Evolutionary conservation across 495 filamentous ascomycete genomes (phyloP).

Genomic region (Penicillium daleae): DNA sequence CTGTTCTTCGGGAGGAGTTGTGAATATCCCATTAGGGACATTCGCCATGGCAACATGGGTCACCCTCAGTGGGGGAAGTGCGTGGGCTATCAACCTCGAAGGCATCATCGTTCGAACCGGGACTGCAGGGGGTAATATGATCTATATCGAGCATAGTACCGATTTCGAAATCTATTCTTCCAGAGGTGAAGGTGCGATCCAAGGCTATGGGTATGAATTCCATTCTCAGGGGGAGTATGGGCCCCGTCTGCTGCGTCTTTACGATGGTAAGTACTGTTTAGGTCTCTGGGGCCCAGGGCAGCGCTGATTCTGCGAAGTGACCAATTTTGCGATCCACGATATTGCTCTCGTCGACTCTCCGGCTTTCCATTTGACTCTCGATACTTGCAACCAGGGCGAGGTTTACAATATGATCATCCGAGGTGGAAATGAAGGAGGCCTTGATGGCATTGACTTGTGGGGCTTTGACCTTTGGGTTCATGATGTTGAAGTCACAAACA

Average conservation of each 20-base stretch:
- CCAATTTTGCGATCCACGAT: constrained; percentile 50
- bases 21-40: constrained; percentile 31
- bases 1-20: constrained; percentile 35
- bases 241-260: constrained; percentile 36
- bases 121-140: constrained; percentile 46
- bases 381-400: constrained; percentile 46
- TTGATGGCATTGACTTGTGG: constrained; percentile 50
- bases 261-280: constrained; percentile 16
- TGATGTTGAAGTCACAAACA: constrained; percentile 53
- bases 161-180: constrained; percentile 51
- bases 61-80: constrained; percentile 35
- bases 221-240: constrained; percentile 25
- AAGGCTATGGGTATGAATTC: constrained; percentile 48
- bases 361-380: constrained; percentile 47
- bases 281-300: neutral
- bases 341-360: constrained; percentile 49
- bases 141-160: constrained; percentile 44
- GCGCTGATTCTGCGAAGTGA: constrained; percentile 19
- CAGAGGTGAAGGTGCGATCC: constrained; percentile 46
- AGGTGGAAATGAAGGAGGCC: constrained; percentile 44
- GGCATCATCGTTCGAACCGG: constrained; percentile 46
- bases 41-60: constrained; percentile 32
- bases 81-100: constrained; percentile 47
- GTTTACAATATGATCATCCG: constrained; percentile 51
- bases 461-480: constrained; percentile 51